Evolutionary conservation across 495 filamentous ascomycete genomes (phyloP), one percentile per base, ranked within the genome.

Genomic region (Neurospora sp.): DNA sequence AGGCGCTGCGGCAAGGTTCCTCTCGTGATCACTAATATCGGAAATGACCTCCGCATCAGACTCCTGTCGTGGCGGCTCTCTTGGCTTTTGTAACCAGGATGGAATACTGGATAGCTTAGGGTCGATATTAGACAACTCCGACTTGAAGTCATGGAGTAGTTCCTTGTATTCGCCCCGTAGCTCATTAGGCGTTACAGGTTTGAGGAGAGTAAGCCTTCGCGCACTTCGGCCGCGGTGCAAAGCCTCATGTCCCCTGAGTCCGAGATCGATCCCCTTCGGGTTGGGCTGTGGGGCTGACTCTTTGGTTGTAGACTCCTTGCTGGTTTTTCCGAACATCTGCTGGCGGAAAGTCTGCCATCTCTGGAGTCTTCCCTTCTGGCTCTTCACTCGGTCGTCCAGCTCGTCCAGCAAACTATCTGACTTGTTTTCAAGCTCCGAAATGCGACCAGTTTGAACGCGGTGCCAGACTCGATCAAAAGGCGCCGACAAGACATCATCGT

Each of bases 321-420:
- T 83, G 37, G 76, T 38, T 71, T 79, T 77, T 10, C 82, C 80
- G 74, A 86, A 84, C 74, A 86, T 86, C 42, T 70, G 82, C 77
- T 77, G 85, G 37, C 88, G 87, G 75, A 92, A 93, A n/a, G 85
- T 85, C 76, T 90, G 86, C 94, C 93, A 96, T 79, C 85, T 88
- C 71, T 86, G 83, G 44, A 97, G 76, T 39, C 93, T 87, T 69
- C 83, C 83, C 42, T 86, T 86, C 76, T 96, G 92, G 6, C 85
- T 80, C 62, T 84, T 78, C 2, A 93, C 85, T 39, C 91, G 84
- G 40, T 79, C 79, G 48, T 92, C 89, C 27, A 94, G 80, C 75
- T 93, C 89, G 74, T 89, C 80, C 38, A 93, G 75, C 5, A 90
- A 81, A 1, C 87, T 84, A 16, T 75, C 75, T 9, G 82, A 81